Conservation (phyloP, 495 filamentous ascomycete genomes). For the Talaromyces proteolyticus region DNA sequence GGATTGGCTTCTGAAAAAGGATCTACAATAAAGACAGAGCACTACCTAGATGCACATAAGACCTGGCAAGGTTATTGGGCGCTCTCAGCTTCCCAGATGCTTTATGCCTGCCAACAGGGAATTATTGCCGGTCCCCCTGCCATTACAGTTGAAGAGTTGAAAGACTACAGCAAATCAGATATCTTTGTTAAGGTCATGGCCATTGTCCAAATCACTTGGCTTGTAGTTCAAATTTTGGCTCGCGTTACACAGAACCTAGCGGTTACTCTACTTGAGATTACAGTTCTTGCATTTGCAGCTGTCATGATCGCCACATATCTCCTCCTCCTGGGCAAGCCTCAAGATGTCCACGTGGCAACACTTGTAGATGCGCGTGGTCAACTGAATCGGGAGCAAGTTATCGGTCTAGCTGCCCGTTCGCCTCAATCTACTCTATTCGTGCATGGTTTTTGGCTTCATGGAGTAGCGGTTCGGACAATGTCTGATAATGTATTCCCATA, state of each 20-base stretch:
- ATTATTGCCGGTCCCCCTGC: not conserved
- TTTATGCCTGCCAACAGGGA: not conserved
- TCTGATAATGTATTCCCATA: too few species aligned
- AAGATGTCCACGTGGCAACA: conserved; percentile 24
- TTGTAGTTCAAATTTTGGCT: conserved; percentile 27
- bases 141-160: conserved; percentile 19
- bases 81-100: not conserved
- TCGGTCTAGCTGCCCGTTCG: conserved; percentile 13
- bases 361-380: conserved; percentile 6
- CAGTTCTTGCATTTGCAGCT: conserved; percentile 30
- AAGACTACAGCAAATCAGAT: conserved; percentile 34
- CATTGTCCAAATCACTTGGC: conserved; percentile 1
- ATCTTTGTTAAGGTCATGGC: conserved; percentile 13
- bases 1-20: too few species aligned
- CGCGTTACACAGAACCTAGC: conserved; percentile 15
- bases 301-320: conserved; percentile 25
- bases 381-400: conserved; percentile 4
- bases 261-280: conserved; percentile 30
- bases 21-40: not conserved
- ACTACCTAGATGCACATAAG: not conserved
- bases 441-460: not conserved
- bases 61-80: not conserved
- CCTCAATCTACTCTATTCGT: conserved; percentile 4
- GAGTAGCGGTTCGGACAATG: conserved; percentile 9
- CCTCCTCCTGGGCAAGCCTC: not conserved